Evolutionary conservation across 139 green algal species (phyloP).

Genomic region (Diplosphaera chodatii): DNA sequence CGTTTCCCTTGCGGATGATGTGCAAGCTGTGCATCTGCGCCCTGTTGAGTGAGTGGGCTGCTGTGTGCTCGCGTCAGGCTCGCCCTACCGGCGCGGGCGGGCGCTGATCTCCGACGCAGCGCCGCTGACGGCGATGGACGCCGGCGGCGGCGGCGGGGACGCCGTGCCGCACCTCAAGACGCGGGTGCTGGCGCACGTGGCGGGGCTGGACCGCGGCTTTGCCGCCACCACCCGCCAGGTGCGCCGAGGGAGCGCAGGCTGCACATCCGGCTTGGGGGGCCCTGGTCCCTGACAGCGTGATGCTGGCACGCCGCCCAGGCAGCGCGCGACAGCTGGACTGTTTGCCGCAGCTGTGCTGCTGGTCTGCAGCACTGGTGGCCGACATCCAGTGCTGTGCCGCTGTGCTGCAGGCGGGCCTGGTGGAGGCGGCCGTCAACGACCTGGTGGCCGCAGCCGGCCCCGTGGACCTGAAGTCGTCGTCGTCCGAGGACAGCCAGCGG

Average conservation of each 20-base stretch:
- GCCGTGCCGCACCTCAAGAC: conserved; percentile 13
- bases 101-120: neutral
- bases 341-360: too few species aligned
- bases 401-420: neutral
- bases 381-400: too few species aligned
- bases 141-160: neutral
- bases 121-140: neutral
- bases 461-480: neutral
- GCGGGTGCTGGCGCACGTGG: conserved; percentile 14
- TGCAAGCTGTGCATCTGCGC: too few species aligned
- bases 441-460: conserved; percentile 6
- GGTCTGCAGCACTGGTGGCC: too few species aligned
- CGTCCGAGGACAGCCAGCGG: neutral
- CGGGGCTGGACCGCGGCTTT: conserved; percentile 25
- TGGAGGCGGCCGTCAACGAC: conserved; percentile 9
- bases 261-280: too few species aligned
- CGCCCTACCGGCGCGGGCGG: neutral
- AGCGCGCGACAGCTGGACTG: too few species aligned
- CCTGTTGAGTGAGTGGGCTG: too few species aligned
- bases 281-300: too few species aligned
- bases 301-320: too few species aligned
- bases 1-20: too few species aligned
- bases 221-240: conserved; percentile 10
- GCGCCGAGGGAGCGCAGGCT: too few species aligned
- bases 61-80: neutral